Evolutionary conservation across 2,329 filamentous ascomycete species (phyloP), one percentile per base, ranked within the genome.

Genomic region (Sporothrix dimorphospora): DNA sequence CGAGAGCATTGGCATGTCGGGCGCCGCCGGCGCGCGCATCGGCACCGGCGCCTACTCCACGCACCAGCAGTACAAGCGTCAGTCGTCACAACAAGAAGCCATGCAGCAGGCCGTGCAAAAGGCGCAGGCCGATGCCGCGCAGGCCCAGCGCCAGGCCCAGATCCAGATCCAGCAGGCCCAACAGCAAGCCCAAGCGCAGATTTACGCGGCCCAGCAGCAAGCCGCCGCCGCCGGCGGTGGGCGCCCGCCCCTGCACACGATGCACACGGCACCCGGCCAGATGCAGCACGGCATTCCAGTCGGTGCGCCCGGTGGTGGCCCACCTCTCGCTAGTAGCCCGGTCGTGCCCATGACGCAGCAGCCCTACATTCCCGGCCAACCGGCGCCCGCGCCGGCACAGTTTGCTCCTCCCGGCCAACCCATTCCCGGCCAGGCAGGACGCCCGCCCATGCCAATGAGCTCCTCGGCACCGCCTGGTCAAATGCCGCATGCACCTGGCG

Each of bases 1-100:
- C 3, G 69, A 75, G 7, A 47, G 47, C 6, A 63, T 75, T 3
- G 72, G 74, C 27, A 49, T 75, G 40, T 45, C 68, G 0, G 72
- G 74, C 19, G 63, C 21, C 0, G 27, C 51, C 0, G 75, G 74
- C 4, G 74, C 74, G 1, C 59, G 63, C 16, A 49, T 73, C 4
- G 73, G 72, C n/a, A 42, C 38, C 9, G 45, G n/a, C 8, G 42
- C 34, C 5, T 72, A 55, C 40, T 24, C 40, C 4, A n/a, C 53
- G 3, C 71, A 73, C 34, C 67, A 75, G 30, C 55, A 69, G 30
- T 69, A 72, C 34, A 74, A 74, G 42, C 47, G 24, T 4, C 45
- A 68, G 27, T 55, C 71, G 6, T 30, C 27, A 21, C 65, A 70
- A 16, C 71, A 71, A 21, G 57, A 51, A 4, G 45, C 66, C 7